A percentile compares a stretch with the other conserved stretches of the same genome.
Conservation (phyloP, 306 rosid species). For the Prunus persica region Prunus_persica_NCBIv2 NC_034011.1:19676501-19677000, state of each 20-base stretch:
- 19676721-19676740: conserved; percentile 57
- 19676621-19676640: conserved; percentile 53
- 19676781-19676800: conserved; percentile 41
- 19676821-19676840: conserved; percentile 63
- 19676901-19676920: conserved; percentile 75
- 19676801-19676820: conserved; percentile 59
- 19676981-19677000: no score
- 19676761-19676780: conserved; percentile 52
- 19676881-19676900: conserved; percentile 54
- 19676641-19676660: conserved; percentile 71
- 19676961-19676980: no score
- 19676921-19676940: conserved; percentile 82
- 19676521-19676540: conserved; percentile 55
- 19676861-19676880: conserved; percentile 68
- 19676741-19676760: conserved; percentile 42
- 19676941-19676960: conserved; percentile 42
- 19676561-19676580: conserved; percentile 63
- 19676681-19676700: conserved; percentile 81
- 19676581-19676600: conserved; percentile 44
- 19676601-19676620: conserved; percentile 55
- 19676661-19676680: conserved; percentile 78
- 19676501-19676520: conserved; percentile 55
- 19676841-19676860: conserved; percentile 59
- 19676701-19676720: conserved; percentile 62
- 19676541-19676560: conserved; percentile 69